Conservation (phyloP, 2,329 filamentous ascomycete genomes). For the Trichoderma arundinaceum region DNA sequence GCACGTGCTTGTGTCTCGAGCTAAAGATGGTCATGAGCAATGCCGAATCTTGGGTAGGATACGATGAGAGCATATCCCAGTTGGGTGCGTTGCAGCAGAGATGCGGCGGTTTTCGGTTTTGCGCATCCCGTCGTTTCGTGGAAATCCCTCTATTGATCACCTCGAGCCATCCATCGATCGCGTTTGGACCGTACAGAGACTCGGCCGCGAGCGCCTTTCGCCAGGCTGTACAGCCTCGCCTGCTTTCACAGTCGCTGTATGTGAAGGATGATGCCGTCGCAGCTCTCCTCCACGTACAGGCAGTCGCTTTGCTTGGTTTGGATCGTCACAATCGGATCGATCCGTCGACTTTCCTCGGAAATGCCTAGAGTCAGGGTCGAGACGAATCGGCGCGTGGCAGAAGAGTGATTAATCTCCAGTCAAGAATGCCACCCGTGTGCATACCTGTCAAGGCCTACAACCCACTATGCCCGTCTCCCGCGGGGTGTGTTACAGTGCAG, state of each 20-base stretch:
- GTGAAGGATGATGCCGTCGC: no score
- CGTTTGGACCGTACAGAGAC: no score
- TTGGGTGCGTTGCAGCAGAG: no score
- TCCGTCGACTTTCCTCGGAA: not conserved
- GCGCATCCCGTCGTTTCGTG: no score
- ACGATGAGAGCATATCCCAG: not conserved
- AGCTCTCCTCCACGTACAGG: no score
- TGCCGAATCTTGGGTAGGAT: slow-evolving; percentile 18
- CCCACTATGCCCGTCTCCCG: not conserved
- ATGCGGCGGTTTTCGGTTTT: no score
- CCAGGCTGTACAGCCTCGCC: no score
- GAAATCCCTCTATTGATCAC: no score
- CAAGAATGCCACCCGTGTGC: not conserved
- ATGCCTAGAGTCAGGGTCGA: not conserved
- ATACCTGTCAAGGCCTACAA: not conserved
- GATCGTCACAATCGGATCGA: not conserved
- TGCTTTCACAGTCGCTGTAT: no score
- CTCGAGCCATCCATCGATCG: no score
- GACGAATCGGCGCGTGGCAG: slow-evolving; percentile 1
- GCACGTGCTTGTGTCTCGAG: slow-evolving; percentile 16
- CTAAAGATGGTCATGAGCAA: slow-evolving; percentile 18
- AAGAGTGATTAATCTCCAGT: not conserved
- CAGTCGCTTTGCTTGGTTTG: not conserved
- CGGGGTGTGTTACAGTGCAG: slow-evolving; percentile 25
- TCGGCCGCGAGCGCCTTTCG: no score